Conservation (phyloP, 768 basidiomycete genomes). For the Kondoa subrosea region DNA sequence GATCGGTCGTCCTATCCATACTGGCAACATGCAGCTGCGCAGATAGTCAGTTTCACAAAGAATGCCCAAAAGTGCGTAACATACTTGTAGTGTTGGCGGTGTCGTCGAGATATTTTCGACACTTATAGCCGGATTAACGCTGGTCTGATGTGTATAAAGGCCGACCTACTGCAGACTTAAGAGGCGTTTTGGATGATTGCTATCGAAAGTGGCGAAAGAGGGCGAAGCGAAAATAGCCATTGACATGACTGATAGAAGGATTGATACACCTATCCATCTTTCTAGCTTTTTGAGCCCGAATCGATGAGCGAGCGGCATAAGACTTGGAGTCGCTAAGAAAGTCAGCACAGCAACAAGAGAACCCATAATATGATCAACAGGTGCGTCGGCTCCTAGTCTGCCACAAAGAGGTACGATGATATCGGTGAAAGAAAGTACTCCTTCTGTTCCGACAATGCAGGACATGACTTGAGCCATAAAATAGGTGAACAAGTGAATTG, state of each 20-base stretch:
- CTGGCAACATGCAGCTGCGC: conserved; percentile 56
- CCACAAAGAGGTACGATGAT: conserved; percentile 87
- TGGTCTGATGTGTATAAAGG: background rate
- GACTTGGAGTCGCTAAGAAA: conserved; percentile 48
- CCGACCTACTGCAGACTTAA: conserved; percentile 47
- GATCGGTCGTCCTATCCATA: conserved; percentile 67
- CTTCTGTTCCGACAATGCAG: conserved; percentile 37
- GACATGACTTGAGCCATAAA: conserved; percentile 44
- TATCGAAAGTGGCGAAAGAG: conserved; percentile 47
- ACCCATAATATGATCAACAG: conserved; percentile 75
- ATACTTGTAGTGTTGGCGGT: conserved; percentile 37
- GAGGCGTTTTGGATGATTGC: conserved; percentile 68
- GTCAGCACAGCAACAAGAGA: conserved; percentile 49
- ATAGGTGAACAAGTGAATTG: conserved; percentile 44
- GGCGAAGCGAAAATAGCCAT: conserved; percentile 45
- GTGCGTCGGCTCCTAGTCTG: conserved; percentile 50
- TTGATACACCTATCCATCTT: conserved; percentile 37
- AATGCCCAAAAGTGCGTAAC: background rate
- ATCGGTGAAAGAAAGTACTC: conserved; percentile 49
- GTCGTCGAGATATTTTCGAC: conserved; percentile 53
- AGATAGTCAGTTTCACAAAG: background rate
- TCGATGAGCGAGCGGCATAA: conserved; percentile 37
- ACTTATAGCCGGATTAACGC: conserved; percentile 1
- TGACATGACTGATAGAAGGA: conserved; percentile 38
- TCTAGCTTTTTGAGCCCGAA: conserved; percentile 27